Conservation (phyloP, 768 basidiomycete genomes). For the Suillus decipiens region DNA sequence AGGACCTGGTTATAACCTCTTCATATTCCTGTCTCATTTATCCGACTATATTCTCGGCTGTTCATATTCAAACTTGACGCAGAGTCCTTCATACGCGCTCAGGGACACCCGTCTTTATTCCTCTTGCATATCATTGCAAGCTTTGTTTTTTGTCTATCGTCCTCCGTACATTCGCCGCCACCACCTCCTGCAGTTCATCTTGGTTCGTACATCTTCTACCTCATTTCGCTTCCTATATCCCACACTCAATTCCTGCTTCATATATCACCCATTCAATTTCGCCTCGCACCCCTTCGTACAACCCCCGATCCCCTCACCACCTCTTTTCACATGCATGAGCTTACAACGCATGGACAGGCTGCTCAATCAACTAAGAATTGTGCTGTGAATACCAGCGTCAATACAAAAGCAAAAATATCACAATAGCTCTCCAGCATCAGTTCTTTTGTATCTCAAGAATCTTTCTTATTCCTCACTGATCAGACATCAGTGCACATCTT, state of each 20-base stretch:
- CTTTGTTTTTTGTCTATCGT: not conserved
- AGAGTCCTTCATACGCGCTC: not conserved
- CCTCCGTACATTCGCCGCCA: no score
- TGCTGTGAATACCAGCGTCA: not conserved
- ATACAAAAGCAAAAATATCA: not conserved
- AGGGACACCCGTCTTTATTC: no score
- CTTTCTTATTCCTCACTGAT: no score
- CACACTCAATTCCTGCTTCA: no score
- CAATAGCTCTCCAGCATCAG: not conserved
- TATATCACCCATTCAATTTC: not conserved
- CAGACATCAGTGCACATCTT: not conserved
- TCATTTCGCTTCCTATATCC: no score
- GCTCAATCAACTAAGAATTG: not conserved
- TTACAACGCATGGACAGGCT: not conserved
- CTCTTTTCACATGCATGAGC: not conserved
- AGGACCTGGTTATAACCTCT: no score
- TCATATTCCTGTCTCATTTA: no score
- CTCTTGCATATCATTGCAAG: not conserved
- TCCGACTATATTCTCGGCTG: no score
- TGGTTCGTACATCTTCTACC: no score
- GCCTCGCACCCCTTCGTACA: not conserved
- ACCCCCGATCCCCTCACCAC: not conserved
- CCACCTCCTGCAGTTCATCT: no score
- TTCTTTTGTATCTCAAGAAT: not conserved
- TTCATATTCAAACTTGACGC: not conserved